These are phyloP conservation scores for Podaxis pistillaris DNA, from an alignment of 768 basidiomycete genomes.

Conservation along the genomic window DNA sequence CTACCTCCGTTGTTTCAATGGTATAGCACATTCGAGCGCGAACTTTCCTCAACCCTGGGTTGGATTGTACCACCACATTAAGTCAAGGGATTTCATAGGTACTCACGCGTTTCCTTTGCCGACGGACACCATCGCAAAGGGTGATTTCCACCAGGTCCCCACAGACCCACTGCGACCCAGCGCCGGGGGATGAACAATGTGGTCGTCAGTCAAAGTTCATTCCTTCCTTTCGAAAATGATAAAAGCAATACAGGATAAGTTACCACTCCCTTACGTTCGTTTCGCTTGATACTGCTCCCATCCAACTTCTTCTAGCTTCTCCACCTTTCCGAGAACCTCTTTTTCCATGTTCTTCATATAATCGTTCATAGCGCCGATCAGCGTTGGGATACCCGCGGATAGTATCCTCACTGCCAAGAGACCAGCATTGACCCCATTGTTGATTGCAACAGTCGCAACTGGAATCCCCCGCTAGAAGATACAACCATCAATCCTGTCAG, in stretches of 20 bases:
- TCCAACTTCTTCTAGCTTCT: constrained; percentile 70
- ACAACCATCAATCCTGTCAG: background rate
- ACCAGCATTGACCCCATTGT: constrained; percentile 92
- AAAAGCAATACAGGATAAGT: background rate
- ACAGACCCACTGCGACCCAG: no score
- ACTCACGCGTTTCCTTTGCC: no score
- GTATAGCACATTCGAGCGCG: background rate
- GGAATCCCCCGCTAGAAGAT: constrained; percentile 83
- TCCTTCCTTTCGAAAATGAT: background rate
- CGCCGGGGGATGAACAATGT: no score
- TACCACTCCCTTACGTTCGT: constrained; percentile 8
- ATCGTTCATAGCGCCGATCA: constrained; percentile 64
- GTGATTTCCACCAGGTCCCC: no score
- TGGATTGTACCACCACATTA: background rate
- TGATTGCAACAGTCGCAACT: constrained; percentile 96
- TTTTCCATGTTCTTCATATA: constrained; percentile 70
- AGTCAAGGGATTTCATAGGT: background rate
- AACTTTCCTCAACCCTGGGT: background rate
- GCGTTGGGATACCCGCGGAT: constrained; percentile 63
- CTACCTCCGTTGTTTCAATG: background rate
- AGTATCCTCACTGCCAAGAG: constrained; percentile 91
- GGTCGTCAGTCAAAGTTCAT: background rate
- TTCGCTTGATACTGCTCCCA: constrained; percentile 80
- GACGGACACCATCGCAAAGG: no score
- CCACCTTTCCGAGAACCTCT: constrained; percentile 79